Evolutionary conservation across 495 filamentous ascomycete genomes (phyloP).

Genomic region (Durotheca rogersii): DNA sequence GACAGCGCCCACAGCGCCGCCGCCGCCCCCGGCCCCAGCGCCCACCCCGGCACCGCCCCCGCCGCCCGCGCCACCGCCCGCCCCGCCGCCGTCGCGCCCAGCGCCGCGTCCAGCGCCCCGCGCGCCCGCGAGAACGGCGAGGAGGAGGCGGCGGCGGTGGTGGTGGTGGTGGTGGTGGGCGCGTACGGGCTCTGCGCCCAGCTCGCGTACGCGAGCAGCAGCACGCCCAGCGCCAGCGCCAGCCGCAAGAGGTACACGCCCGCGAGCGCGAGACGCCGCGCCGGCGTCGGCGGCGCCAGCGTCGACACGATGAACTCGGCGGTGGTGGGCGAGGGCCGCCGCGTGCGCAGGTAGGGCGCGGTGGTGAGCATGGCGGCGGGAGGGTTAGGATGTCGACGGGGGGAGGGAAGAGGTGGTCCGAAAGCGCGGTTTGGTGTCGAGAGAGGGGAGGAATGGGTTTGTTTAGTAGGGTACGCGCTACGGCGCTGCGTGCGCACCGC

Average conservation of each 20-base stretch:
- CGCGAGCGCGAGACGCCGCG: conserved; percentile 55
- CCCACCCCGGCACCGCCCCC: conserved; percentile 35
- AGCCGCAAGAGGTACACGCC: conserved; percentile 52
- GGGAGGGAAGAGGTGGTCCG: too few species aligned
- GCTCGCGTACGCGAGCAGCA: conserved; percentile 41
- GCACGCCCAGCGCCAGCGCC: conserved; percentile 31
- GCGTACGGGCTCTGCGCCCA: conserved; percentile 31
- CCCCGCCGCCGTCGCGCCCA: too few species aligned
- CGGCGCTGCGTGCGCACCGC: too few species aligned
- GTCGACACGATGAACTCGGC: conserved; percentile 84
- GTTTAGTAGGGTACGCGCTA: too few species aligned
- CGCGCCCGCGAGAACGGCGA: too few species aligned
- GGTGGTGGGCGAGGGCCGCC: conserved; percentile 82
- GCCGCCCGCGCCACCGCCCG: too few species aligned
- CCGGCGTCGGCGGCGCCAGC: conserved; percentile 56
- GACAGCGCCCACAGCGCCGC: conserved; percentile 39
- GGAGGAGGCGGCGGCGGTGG: conserved; percentile 9
- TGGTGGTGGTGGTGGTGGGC: not conserved
- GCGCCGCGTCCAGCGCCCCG: too few species aligned
- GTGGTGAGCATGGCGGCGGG: conserved; percentile 51
- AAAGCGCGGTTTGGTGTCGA: not conserved
- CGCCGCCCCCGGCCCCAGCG: conserved; percentile 39
- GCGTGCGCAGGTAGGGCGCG: conserved; percentile 58
- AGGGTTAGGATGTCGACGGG: not conserved
- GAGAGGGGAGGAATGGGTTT: not conserved